These are phyloP conservation scores for Neonectria sp. DNA, from an alignment of 2,329 filamentous ascomycete genomes.

Conservation along the genomic window DNA sequence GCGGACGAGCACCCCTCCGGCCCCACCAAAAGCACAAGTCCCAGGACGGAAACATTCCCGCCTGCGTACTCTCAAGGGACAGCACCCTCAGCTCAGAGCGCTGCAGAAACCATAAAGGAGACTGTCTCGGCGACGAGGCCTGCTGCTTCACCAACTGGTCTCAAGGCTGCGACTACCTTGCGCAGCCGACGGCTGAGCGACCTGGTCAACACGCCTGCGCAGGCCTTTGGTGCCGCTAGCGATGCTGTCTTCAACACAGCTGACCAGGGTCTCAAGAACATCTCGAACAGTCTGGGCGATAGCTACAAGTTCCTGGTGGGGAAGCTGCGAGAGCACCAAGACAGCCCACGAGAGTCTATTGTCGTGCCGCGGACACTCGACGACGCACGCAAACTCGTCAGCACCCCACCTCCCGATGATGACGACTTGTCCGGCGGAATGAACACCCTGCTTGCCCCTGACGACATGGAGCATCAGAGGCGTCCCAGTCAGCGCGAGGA, in stretches of 20 bases:
- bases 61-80: slow-evolving; percentile 68
- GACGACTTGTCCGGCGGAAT: slow-evolving; percentile 74
- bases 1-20: slow-evolving; percentile 83
- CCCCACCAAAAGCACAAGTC: slow-evolving; percentile 70
- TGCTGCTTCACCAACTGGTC: slow-evolving; percentile 56
- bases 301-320: slow-evolving; percentile 96
- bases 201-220: slow-evolving; percentile 87
- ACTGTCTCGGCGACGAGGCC: slow-evolving; percentile 55
- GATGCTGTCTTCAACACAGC: slow-evolving; percentile 90
- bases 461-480: slow-evolving; percentile 52
- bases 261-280: slow-evolving; percentile 92
- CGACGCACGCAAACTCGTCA: slow-evolving; percentile 91
- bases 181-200: slow-evolving; percentile 87
- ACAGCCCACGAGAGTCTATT: slow-evolving; percentile 61
- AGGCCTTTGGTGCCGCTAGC: slow-evolving; percentile 84
- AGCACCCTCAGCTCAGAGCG: slow-evolving; percentile 52
- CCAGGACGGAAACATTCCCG: slow-evolving; percentile 69
- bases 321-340: slow-evolving; percentile 81
- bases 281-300: slow-evolving; percentile 89
- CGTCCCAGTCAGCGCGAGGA: slow-evolving; percentile 66
- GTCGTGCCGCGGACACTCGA: slow-evolving; percentile 90
- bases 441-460: slow-evolving; percentile 64
- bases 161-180: slow-evolving; percentile 63
- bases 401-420: slow-evolving; percentile 76
- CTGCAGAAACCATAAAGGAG: slow-evolving; percentile 51